phyloP scores from a whole-genome alignment of 257 asterid genomes.

The Datura wrightii region DNA sequence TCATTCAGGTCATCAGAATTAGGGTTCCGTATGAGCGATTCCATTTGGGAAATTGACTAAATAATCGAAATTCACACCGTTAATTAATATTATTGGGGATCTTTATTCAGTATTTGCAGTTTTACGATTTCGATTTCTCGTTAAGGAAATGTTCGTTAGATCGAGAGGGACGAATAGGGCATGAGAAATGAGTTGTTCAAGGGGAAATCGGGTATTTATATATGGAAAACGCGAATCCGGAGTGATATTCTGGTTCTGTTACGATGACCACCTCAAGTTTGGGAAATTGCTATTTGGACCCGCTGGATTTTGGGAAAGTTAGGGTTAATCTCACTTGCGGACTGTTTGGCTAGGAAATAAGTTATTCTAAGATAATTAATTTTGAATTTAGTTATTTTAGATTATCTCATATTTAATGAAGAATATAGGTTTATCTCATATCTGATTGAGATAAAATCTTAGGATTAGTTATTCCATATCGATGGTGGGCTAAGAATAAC shows the following conservation, averaged over 20 bases:
- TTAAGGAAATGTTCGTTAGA: constrained; percentile 3
- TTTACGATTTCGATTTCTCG: not conserved
- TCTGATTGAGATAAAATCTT: too few species aligned
- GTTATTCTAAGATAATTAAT: too few species aligned
- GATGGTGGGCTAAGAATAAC: too few species aligned
- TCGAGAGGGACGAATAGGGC: not conserved
- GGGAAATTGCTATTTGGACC: not conserved
- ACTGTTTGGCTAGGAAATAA: too few species aligned
- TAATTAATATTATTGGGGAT: not conserved
- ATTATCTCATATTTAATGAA: too few species aligned
- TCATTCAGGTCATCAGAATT: constrained; percentile 18
- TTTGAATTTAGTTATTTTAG: too few species aligned
- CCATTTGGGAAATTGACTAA: not conserved
- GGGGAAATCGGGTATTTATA: not conserved
- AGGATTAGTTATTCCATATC: too few species aligned
- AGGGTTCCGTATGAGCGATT: constrained; percentile 15
- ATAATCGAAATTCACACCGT: not conserved
- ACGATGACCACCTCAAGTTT: not conserved
- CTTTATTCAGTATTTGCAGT: not conserved
- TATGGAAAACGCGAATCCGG: not conserved
- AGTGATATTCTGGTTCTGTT: not conserved
- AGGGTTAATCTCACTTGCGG: too few species aligned
- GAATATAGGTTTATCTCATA: too few species aligned
- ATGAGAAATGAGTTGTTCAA: not conserved
- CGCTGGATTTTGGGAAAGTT: not conserved